A percentile compares a stretch with the other conserved stretches of the same genome.
These are phyloP conservation scores for Mesembryanthemum crystallinum DNA, from an alignment of 148 eudicot genomes.

Conservation along the genomic window DNA sequence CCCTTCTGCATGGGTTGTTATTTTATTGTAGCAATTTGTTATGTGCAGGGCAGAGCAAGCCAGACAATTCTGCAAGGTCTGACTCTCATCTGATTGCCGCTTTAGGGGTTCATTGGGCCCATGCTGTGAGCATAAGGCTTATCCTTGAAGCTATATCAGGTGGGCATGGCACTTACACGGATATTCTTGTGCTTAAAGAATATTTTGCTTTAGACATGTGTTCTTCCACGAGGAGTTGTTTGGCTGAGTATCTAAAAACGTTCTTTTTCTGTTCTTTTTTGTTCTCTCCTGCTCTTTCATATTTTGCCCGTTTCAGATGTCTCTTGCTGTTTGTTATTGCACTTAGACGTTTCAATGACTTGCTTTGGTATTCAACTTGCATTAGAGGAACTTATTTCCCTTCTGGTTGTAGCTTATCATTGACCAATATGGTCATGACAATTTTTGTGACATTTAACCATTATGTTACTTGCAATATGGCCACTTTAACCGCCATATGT, in stretches of 20 bases:
- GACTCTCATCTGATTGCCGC: constrained; percentile 86
- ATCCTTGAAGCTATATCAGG: constrained; percentile 82
- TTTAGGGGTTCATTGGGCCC: constrained; percentile 85
- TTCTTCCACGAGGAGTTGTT: background rate
- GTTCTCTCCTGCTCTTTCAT: too few relatives aligned
- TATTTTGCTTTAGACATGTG: background rate
- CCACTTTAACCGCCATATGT: too few relatives aligned
- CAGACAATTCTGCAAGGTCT: constrained; percentile 32
- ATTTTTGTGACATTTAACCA: too few relatives aligned
- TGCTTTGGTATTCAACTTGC: too few relatives aligned
- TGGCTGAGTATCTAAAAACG: background rate
- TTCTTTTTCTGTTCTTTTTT: too few relatives aligned
- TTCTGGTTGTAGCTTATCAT: too few relatives aligned
- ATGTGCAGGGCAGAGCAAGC: constrained; percentile 41
- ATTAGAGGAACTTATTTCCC: too few relatives aligned
- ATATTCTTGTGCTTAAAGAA: background rate
- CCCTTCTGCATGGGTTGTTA: constrained; percentile 6
- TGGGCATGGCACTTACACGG: constrained; percentile 22
- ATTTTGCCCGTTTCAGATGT: too few relatives aligned
- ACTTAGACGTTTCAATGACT: too few relatives aligned
- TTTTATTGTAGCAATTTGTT: background rate
- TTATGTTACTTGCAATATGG: too few relatives aligned
- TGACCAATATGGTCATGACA: too few relatives aligned
- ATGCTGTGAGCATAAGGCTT: constrained; percentile 85
- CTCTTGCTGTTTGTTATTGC: too few relatives aligned